Percentiles rank a stretch among this genome's conserved stretches.
Evolutionary conservation across 2,329 filamentous ascomycete species (phyloP).

Genomic region (Fusarium piperis): DNA sequence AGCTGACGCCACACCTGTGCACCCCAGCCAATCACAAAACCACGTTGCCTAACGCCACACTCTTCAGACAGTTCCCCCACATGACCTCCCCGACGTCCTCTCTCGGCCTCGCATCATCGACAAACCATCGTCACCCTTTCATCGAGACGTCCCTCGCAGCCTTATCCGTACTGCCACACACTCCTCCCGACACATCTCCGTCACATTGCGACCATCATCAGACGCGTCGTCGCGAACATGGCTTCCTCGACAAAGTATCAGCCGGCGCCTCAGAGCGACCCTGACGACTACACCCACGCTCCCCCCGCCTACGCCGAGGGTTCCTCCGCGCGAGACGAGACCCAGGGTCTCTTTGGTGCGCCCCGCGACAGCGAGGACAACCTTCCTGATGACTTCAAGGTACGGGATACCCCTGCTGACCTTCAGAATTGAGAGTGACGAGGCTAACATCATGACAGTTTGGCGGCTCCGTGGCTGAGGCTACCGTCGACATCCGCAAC

Average conservation of each 20-base stretch:
- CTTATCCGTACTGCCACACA: background rate
- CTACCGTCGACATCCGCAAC: conserved; percentile 94
- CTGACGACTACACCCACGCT: conserved; percentile 81
- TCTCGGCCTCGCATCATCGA: conserved; percentile 37
- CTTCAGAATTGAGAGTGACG: background rate
- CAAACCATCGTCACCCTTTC: conserved; percentile 23
- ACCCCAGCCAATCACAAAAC: conserved; percentile 22
- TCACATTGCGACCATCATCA: background rate
- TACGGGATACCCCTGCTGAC: conserved; percentile 43
- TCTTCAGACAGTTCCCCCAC: conserved; percentile 25
- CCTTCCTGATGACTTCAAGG: conserved; percentile 96
- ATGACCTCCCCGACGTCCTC: conserved; percentile 34
- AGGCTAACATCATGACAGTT: conserved; percentile 64
- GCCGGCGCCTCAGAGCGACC: conserved; percentile 85
- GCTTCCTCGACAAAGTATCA: conserved; percentile 83
- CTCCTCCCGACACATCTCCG: background rate
- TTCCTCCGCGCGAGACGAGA: conserved; percentile 62
- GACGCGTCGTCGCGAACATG: conserved; percentile 58
- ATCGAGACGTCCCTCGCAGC: conserved; percentile 22
- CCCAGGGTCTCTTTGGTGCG: conserved; percentile 70
- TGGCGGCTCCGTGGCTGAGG: conserved; percentile 91
- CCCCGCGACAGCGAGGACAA: conserved; percentile 88
- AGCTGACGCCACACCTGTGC: conserved; percentile 37
- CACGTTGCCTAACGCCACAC: conserved; percentile 36
- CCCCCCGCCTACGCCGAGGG: conserved; percentile 80